These are phyloP conservation scores for Thozetella sp. DNA, from an alignment of 495 filamentous ascomycete genomes.

Conservation along the genomic window DNA sequence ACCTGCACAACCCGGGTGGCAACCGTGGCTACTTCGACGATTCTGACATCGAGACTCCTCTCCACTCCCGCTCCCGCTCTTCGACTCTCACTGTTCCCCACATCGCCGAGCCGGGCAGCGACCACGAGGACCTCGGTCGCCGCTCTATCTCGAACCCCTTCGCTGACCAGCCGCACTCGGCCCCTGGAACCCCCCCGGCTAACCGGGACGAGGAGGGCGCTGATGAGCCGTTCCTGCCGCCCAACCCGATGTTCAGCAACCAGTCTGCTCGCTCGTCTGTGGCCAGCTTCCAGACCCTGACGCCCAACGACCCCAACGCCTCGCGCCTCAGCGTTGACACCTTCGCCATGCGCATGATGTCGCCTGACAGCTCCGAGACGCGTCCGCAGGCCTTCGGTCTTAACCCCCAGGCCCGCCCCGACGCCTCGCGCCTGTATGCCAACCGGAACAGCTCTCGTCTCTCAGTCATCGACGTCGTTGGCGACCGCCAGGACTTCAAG, in stretches of 20 bases:
- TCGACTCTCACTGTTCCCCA: conserved; percentile 15
- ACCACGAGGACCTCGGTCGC: conserved; percentile 12
- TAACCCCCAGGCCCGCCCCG: conserved; percentile 14
- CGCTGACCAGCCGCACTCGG: conserved; percentile 3
- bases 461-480: conserved; percentile 27
- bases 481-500: conserved; percentile 56
- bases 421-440: conserved; percentile 14
- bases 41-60: conserved; percentile 8
- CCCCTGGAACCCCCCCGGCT: conserved; percentile 9
- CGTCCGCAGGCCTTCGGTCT: conserved; percentile 15
- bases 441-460: conserved; percentile 20
- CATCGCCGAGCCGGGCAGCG: conserved; percentile 13
- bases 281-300: conserved; percentile 15
- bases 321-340: conserved; percentile 20
- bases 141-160: conserved; percentile 16
- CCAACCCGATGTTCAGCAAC: conserved; percentile 21
- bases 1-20: conserved; percentile 4
- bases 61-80: conserved; percentile 11
- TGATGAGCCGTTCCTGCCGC: conserved; percentile 16
- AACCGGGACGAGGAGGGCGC: conserved; percentile 5
- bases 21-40: conserved; percentile 16
- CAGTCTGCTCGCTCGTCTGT: conserved; percentile 18
- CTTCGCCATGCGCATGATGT: conserved; percentile 27
- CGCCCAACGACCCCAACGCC: conserved; percentile 14
- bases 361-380: conserved; percentile 17